These are phyloP conservation scores for Lipomyces sp. DNA, from an alignment of 805 yeast genomes.

Conservation along the genomic window DNA sequence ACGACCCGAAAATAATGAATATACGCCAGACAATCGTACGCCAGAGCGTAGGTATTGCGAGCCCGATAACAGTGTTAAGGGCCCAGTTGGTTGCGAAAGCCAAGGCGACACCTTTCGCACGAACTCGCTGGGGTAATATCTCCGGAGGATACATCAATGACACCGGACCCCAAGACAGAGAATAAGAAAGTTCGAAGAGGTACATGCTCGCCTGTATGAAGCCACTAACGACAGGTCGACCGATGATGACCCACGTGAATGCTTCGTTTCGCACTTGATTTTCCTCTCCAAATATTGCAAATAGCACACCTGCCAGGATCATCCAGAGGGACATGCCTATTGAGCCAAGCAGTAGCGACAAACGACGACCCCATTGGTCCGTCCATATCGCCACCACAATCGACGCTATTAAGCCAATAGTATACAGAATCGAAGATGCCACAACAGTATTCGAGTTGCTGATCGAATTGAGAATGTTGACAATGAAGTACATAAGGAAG, in stretches of 20 bases:
- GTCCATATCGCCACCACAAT: slow-evolving; percentile 59
- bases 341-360: slow-evolving; percentile 64
- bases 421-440: slow-evolving; percentile 52
- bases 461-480: slow-evolving; percentile 53
- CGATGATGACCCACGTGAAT: slow-evolving; percentile 50
- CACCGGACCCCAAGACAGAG: slow-evolving; percentile 57
- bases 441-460: slow-evolving; percentile 56
- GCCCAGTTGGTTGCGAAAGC: slow-evolving; percentile 72
- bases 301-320: slow-evolving; percentile 70
- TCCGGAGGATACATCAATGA: slow-evolving; percentile 74
- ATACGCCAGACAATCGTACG: slow-evolving; percentile 59
- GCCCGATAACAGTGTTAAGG: slow-evolving; percentile 66
- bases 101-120: slow-evolving; percentile 65
- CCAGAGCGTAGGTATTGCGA: slow-evolving; percentile 66
- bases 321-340: slow-evolving; percentile 65
- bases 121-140: slow-evolving; percentile 61
- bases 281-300: slow-evolving; percentile 51
- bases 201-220: slow-evolving; percentile 57
- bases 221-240: slow-evolving; percentile 56
- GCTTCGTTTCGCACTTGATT: slow-evolving; percentile 55
- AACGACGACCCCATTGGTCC: slow-evolving; percentile 71
- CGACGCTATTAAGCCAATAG: slow-evolving; percentile 56
- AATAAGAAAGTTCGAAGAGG: slow-evolving; percentile 63
- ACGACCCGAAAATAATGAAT: slow-evolving; percentile 68
- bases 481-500: slow-evolving; percentile 55